Evolutionary conservation across 345 rosid species (phyloP).

Genomic region (Populus nigra): DNA sequence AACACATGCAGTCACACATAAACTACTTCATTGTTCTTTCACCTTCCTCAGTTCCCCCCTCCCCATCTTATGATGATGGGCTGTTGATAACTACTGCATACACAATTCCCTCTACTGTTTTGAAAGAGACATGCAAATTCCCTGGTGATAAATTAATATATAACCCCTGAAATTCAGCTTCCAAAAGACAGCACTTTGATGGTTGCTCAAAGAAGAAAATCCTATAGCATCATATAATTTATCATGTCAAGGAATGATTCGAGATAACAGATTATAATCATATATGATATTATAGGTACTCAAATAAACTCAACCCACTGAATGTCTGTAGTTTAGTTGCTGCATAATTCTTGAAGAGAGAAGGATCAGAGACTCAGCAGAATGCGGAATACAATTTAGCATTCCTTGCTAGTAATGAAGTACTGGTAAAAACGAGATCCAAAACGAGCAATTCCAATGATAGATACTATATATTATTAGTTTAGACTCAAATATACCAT

Average conservation of each 20-base stretch:
- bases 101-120: background rate
- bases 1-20: background rate
- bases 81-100: background rate
- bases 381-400: background rate
- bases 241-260: background rate
- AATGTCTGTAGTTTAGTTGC: background rate
- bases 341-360: background rate
- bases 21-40: background rate
- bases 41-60: background rate
- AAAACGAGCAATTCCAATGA: background rate
- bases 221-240: background rate
- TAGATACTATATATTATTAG: background rate
- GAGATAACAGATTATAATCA: background rate
- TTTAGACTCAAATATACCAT: background rate
- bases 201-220: background rate
- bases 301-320: background rate
- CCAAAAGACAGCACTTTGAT: background rate
- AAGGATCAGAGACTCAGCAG: background rate
- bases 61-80: background rate
- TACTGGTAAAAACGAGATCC: background rate
- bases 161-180: background rate
- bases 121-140: background rate
- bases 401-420: background rate
- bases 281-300: background rate
- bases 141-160: background rate